Evolutionary conservation across 352 stramenopile genomes (phyloP).

Genomic region (Globisporangium spinosum): DNA sequence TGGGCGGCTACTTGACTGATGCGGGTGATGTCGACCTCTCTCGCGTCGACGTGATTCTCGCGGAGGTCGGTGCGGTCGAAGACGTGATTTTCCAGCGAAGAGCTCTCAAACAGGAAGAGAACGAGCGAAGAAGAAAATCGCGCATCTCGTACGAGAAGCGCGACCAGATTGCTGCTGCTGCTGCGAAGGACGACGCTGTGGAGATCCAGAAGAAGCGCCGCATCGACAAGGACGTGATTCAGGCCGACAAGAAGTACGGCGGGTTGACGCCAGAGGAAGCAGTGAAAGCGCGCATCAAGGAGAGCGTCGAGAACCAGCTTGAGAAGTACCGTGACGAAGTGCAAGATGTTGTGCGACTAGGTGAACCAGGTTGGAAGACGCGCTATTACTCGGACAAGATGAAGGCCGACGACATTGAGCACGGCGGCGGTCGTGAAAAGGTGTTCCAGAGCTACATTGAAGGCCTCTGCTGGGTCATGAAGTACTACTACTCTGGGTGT

Average conservation of each 20-base stretch:
- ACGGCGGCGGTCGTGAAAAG: conserved; percentile 82
- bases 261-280: conserved; percentile 60
- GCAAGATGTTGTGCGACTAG: conserved; percentile 92
- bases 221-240: conserved; percentile 62
- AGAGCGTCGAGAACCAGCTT: conserved; percentile 67
- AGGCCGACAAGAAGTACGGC: conserved; percentile 67
- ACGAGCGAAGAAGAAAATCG: conserved; percentile 66
- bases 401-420: conserved; percentile 83
- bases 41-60: conserved; percentile 95
- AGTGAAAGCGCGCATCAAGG: conserved; percentile 80
- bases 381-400: conserved; percentile 88
- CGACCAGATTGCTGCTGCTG: conserved; percentile 55
- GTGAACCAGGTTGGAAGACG: conserved; percentile 96
- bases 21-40: conserved; percentile 93
- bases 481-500: conserved; percentile 99
- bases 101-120: conserved; percentile 81
- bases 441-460: conserved; percentile 97
- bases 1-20: conserved; percentile 95
- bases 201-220: conserved; percentile 78
- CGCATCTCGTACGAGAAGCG: conserved; percentile 65
- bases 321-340: conserved; percentile 84
- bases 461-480: conserved; percentile 98
- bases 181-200: conserved; percentile 65
- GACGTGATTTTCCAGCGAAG: conserved; percentile 93
- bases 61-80: conserved; percentile 95